Conservation (phyloP, 140 eudicot genomes). For the Cichorium intybus region DNA sequence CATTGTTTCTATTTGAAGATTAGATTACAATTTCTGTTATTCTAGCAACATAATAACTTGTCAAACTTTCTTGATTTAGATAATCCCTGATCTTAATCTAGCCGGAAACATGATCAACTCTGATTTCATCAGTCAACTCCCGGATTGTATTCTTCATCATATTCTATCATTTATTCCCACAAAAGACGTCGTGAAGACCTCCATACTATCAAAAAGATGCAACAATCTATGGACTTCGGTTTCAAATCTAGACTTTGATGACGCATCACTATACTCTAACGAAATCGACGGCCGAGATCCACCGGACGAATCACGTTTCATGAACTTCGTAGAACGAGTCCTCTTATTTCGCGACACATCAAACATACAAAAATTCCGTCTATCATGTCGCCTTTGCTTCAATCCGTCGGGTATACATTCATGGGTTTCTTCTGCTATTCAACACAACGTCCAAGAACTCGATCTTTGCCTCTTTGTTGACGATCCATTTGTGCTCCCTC, state of each 20-base stretch:
- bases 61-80: background rate
- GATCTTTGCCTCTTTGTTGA: constrained; percentile 51
- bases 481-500: constrained; percentile 36
- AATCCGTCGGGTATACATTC: constrained; percentile 40
- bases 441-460: constrained; percentile 42
- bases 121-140: constrained; percentile 36
- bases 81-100: background rate
- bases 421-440: constrained; percentile 43
- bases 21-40: constrained; percentile 3
- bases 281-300: constrained; percentile 19
- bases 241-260: constrained; percentile 48
- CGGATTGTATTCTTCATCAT: constrained; percentile 47
- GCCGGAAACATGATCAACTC: constrained; percentile 22
- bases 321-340: constrained; percentile 45
- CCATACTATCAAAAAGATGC: constrained; percentile 48
- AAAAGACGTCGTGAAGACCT: constrained; percentile 48
- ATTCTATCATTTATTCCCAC: constrained; percentile 50
- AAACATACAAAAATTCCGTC: constrained; percentile 36
- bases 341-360: constrained; percentile 37
- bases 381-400: constrained; percentile 53
- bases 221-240: constrained; percentile 49
- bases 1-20: background rate
- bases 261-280: constrained; percentile 37
- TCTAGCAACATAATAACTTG: background rate
- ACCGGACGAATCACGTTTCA: constrained; percentile 25